Evolutionary conservation across 1,284 basidiomycete genomes (phyloP).

Genomic region (Paramarasmius palmivorus): DNA sequence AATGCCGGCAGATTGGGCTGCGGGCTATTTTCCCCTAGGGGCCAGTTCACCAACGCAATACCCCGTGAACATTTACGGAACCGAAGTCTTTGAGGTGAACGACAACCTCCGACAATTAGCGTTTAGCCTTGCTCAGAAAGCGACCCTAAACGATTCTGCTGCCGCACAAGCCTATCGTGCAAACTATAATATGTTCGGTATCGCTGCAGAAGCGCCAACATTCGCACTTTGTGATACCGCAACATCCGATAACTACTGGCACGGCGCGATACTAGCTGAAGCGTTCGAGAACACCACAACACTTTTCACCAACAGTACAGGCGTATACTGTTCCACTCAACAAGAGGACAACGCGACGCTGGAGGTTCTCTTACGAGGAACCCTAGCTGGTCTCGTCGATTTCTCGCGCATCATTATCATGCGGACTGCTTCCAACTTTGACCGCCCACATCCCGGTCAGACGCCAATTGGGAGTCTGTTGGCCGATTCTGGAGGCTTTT

Average conservation of each 20-base stretch:
- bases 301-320: conserved; percentile 36
- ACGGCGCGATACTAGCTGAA: conserved; percentile 36
- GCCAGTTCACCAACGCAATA: conserved; percentile 30
- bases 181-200: conserved; percentile 26
- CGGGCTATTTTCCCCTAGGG: conserved; percentile 40
- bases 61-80: conserved; percentile 40
- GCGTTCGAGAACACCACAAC: conserved; percentile 42
- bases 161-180: conserved; percentile 33
- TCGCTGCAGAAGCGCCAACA: conserved; percentile 31
- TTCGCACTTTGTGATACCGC: conserved; percentile 35
- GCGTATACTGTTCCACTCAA: conserved; percentile 39
- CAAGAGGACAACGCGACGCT: conserved; percentile 43
- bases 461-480: conserved; percentile 24
- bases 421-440: conserved; percentile 45
- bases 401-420: conserved; percentile 45
- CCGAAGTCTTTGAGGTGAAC: conserved; percentile 52
- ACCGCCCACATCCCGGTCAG: conserved; percentile 34
- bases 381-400: conserved; percentile 37
- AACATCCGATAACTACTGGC: conserved; percentile 45
- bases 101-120: conserved; percentile 38
- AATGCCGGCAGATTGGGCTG: conserved; percentile 38
- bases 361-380: conserved; percentile 37
- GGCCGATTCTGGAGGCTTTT: conserved; percentile 19
- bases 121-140: conserved; percentile 27
- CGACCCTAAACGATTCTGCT: conserved; percentile 36